These are phyloP conservation scores for Epichloe glyceriae DNA, from an alignment of 2,329 filamentous ascomycete species.

Conservation along the genomic window DNA sequence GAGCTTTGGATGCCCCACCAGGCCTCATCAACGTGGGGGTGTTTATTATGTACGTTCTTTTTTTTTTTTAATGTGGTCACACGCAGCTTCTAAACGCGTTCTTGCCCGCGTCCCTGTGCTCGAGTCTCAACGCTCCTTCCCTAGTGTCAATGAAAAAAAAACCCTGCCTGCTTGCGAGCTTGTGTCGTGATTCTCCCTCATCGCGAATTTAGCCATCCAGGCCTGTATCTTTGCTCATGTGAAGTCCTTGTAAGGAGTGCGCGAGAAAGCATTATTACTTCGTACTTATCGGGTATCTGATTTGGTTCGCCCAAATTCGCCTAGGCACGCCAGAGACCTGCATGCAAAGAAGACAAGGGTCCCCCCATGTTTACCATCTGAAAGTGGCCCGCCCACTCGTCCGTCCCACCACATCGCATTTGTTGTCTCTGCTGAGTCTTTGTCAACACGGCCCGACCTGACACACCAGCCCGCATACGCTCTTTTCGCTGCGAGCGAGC, in stretches of 20 bases:
- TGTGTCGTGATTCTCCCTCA: too few relatives aligned
- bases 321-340: not conserved
- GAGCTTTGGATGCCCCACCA: not conserved
- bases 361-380: slow-evolving; percentile 1
- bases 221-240: too few relatives aligned
- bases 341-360: not conserved
- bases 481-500: not conserved
- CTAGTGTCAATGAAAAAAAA: not conserved
- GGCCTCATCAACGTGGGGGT: not conserved
- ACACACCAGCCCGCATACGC: not conserved
- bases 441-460: not conserved
- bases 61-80: too few relatives aligned
- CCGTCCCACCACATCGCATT: slow-evolving; percentile 1
- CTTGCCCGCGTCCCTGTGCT: not conserved
- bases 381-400: slow-evolving; percentile 5
- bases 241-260: too few relatives aligned
- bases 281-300: too few relatives aligned
- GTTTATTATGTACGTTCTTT: not conserved
- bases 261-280: too few relatives aligned
- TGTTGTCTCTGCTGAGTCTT: slow-evolving; percentile 2
- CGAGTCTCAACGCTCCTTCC: not conserved
- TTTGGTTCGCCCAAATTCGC: not conserved
- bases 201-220: too few relatives aligned
- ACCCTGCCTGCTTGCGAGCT: not conserved
- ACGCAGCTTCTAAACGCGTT: slow-evolving; percentile 1